Evolutionary conservation across 352 stramenopile species (phyloP).

Genomic region (Phytophthora quininea): DNA sequence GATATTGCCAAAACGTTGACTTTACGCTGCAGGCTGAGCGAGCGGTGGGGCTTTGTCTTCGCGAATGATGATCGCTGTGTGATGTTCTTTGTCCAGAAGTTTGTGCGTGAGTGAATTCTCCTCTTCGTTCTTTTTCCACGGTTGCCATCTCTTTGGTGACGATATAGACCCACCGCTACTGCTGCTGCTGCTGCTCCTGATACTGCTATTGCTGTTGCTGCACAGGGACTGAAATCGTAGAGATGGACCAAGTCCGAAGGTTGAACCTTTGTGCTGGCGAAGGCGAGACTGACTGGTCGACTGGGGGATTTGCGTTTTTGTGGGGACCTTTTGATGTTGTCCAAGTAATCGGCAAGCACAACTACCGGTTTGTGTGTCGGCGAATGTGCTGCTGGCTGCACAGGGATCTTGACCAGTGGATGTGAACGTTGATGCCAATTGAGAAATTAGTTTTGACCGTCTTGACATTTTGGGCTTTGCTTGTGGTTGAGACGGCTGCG

Average conservation of each 20-base stretch:
- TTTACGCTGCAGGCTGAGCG: slow-evolving; percentile 23
- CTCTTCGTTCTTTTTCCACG: slow-evolving; percentile 12
- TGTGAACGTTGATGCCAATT: slow-evolving; percentile 36
- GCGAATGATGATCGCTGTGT: slow-evolving; percentile 31
- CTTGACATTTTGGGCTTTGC: slow-evolving; percentile 21
- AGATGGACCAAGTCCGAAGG: not conserved
- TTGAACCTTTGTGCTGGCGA: slow-evolving; percentile 12
- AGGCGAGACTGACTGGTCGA: not conserved
- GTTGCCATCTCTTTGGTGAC: slow-evolving; percentile 26
- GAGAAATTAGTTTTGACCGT: slow-evolving; percentile 28
- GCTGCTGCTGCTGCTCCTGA: slow-evolving; percentile 7
- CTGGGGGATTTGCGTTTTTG: slow-evolving; percentile 7
- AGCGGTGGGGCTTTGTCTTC: slow-evolving; percentile 26
- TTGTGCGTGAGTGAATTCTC: slow-evolving; percentile 29
- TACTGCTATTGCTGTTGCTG: slow-evolving; percentile 27
- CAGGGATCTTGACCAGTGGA: slow-evolving; percentile 15
- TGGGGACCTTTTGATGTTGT: slow-evolving; percentile 10
- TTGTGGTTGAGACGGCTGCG: not conserved
- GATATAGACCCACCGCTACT: not conserved
- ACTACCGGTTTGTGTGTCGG: not conserved
- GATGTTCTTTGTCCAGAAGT: slow-evolving; percentile 33
- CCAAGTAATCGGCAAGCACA: slow-evolving; percentile 35
- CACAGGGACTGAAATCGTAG: slow-evolving; percentile 17
- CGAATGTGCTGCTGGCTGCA: not conserved
- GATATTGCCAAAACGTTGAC: slow-evolving; percentile 10